Percentiles rank a stretch among this genome's conserved stretches.
Conservation (phyloP, 1,284 basidiomycete genomes). For the Sanghuangporus weigelae region DNA sequence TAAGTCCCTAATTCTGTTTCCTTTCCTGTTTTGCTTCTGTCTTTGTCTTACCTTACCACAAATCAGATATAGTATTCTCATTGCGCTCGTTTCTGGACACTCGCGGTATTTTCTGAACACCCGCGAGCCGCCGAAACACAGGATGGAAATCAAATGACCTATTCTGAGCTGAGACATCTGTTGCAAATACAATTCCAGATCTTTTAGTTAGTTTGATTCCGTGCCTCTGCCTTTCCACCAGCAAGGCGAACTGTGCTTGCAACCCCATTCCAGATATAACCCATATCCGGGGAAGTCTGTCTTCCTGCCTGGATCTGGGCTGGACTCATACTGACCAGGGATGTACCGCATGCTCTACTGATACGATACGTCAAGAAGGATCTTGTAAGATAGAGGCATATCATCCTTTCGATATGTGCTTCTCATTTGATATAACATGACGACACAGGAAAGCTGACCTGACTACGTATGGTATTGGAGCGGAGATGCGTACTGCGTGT, state of each 20-base stretch:
- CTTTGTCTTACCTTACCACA: too few species aligned
- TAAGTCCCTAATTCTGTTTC: neutral
- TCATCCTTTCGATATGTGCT: neutral
- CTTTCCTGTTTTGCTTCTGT: neutral
- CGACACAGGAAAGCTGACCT: neutral
- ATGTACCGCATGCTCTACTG: too few species aligned
- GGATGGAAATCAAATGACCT: neutral
- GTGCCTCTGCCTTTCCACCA: neutral
- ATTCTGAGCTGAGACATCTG: neutral
- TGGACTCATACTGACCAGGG: too few species aligned
- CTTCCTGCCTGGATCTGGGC: neutral
- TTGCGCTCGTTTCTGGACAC: neutral
- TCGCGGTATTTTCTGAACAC: slow-evolving; percentile 3
- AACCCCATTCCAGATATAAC: neutral
- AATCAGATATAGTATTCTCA: too few species aligned
- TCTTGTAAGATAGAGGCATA: too few species aligned
- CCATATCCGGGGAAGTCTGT: neutral
- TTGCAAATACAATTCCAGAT: neutral
- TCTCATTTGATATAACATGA: neutral
- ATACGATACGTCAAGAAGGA: too few species aligned
- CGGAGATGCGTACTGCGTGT: neutral
- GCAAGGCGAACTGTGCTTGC: neutral
- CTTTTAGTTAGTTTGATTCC: neutral
- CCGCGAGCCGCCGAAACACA: neutral
- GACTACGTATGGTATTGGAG: neutral